phyloP scores from a whole-genome alignment of 2,329 filamentous ascomycete species.

The Raffaelea ambrosiae region DNA sequence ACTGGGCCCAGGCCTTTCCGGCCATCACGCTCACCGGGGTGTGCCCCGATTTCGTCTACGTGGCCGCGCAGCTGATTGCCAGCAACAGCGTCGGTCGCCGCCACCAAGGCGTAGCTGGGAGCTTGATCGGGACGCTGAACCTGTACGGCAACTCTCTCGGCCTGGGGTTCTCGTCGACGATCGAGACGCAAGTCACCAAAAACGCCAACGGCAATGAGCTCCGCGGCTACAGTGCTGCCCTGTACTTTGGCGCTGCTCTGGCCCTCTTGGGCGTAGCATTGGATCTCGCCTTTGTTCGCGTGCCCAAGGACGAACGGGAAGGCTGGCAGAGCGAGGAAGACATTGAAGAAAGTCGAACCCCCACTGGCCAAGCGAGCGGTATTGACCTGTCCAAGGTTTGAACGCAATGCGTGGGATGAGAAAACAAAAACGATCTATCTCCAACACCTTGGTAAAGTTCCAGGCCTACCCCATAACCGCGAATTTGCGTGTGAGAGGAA shows the following conservation, averaged over 20 bases:
- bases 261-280: slow-evolving; percentile 24
- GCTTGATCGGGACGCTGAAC: slow-evolving; percentile 33
- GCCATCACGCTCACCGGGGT: slow-evolving; percentile 22
- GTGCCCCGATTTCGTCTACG: slow-evolving; percentile 41
- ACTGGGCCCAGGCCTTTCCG: slow-evolving; percentile 34
- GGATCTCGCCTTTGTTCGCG: slow-evolving; percentile 27
- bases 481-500: no score
- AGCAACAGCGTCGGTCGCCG: slow-evolving; percentile 38
- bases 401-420: no score
- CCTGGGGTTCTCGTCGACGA: slow-evolving; percentile 23
- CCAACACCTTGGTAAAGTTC: no score
- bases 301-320: slow-evolving; percentile 29
- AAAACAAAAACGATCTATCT: no score
- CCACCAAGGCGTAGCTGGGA: slow-evolving; percentile 42
- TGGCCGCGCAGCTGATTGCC: slow-evolving; percentile 43
- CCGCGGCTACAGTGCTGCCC: slow-evolving; percentile 26
- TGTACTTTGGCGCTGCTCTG: slow-evolving; percentile 30
- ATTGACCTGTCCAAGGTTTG: no score
- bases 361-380: no score
- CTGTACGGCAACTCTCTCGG: slow-evolving; percentile 23
- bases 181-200: slow-evolving; percentile 20
- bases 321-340: no score
- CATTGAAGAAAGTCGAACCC: no score
- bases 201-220: slow-evolving; percentile 15
- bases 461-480: no score